Conservation (phyloP, 78 protist species). For the slime mould (Dictyostelium discoideum) region DNA sequence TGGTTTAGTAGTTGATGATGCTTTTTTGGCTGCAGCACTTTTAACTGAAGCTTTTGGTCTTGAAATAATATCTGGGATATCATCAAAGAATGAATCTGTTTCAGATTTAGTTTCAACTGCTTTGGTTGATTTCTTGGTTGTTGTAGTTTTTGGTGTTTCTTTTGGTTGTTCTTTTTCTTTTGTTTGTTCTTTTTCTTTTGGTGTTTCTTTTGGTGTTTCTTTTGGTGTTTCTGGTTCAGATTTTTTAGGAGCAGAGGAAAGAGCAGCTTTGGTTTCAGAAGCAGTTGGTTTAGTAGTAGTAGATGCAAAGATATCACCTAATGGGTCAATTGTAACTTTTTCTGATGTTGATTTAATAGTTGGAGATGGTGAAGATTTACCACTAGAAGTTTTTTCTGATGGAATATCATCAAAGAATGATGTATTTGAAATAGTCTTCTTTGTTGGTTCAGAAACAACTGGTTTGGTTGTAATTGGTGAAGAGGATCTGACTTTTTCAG, state of each 20-base stretch:
- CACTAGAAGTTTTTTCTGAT: not conserved
- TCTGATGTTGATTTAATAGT: not conserved
- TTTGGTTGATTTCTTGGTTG: constrained; percentile 15
- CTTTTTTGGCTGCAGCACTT: not conserved
- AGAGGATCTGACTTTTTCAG: not conserved
- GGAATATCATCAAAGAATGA: constrained; percentile 51
- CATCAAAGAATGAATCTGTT: constrained; percentile 63
- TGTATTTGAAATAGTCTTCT: not conserved
- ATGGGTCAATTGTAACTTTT: not conserved
- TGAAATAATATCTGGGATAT: constrained; percentile 6
- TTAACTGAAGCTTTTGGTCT: constrained; percentile 26
- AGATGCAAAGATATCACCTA: not conserved
- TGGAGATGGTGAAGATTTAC: not conserved
- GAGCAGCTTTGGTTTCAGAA: not conserved
- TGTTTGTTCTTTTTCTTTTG: not conserved
- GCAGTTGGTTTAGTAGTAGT: not conserved
- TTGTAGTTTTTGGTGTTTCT: not conserved
- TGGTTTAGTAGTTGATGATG: constrained; percentile 10
- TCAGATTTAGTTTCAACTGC: constrained; percentile 2
- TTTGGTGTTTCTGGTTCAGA: not conserved
- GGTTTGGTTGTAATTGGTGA: not conserved
- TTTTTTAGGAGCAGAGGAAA: not conserved
- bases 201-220: not conserved
- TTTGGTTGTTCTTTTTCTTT: not conserved
- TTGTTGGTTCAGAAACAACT: not conserved